Evolutionary conservation across 192 early-diverging fungal genomes (phyloP), one percentile per base, ranked within the genome.

Genomic region (Cladochytrium replicatum): DNA sequence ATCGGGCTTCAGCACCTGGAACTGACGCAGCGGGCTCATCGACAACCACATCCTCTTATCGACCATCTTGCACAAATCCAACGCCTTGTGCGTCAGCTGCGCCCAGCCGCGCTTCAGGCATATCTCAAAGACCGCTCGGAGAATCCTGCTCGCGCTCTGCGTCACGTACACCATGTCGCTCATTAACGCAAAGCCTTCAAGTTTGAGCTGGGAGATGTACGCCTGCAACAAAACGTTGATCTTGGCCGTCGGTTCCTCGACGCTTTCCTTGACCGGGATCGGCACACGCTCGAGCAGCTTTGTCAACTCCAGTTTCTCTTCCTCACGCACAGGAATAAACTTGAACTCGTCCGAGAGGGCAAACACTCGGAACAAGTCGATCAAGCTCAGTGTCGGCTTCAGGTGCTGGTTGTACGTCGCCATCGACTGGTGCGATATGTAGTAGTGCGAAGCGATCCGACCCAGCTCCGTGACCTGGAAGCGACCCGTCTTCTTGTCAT

Each of bases 111-210:
- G 84, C 43, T 84, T 84, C 38, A 94, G 60, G 54, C 90, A 90
- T 42, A 99, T 89, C 72, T 97, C 96, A 70, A 93, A 99, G 47
- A 99, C 81, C 6, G 96, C 96, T 24, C 96, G 81, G 26, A 97
- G 67, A 43, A 99, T 91, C 50, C 96, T 80, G 0, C 82, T 83
- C 13, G 90, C 93, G 48, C 83, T 87, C 67, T 97, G 93, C 13
- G 96, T 95, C 15, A 99, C 90, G 72, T 91, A 96, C 0, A 92
- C 93, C 88, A 94, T 90, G 50, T 99, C 96, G n/a, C 89, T 79
- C 50, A 91, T 89, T 29, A 99, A 69, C 7, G 96, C 92, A 65
- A 97, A 92, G 0, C 93, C 93, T 28, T 93, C 82, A 28, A 99
- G 54, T 48, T 85, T 83, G 27, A 97, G 78, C 50, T 89, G 85